Conservation (phyloP, 805 yeast genomes). For the Metschnikowia colocasiae region DNA sequence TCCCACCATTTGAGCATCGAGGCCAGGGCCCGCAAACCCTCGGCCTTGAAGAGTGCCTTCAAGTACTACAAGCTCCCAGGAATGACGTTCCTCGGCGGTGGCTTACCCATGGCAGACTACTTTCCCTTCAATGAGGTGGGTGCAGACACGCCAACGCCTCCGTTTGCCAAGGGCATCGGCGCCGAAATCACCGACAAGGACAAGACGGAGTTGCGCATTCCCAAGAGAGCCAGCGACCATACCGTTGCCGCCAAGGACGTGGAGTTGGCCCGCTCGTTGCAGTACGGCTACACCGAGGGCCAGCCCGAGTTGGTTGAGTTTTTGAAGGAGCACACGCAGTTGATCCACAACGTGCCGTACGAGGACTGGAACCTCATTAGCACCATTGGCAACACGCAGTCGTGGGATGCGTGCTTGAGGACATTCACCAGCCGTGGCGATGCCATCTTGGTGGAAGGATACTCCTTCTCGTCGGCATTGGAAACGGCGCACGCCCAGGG, state of each 20-base stretch:
- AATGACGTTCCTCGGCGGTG: slow-evolving; percentile 90
- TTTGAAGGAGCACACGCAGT: slow-evolving; percentile 69
- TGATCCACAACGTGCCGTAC: slow-evolving; percentile 44
- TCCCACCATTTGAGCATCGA: slow-evolving; percentile 73
- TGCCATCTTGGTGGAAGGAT: slow-evolving; percentile 76
- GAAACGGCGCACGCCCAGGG: slow-evolving; percentile 79
- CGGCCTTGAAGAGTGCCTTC: slow-evolving; percentile 83
- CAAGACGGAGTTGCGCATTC: slow-evolving; percentile 41
- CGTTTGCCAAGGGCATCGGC: slow-evolving; percentile 75
- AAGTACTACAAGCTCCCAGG: slow-evolving; percentile 70
- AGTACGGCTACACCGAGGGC: slow-evolving; percentile 86
- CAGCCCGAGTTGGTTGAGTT: slow-evolving; percentile 65
- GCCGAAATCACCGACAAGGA: slow-evolving; percentile 48
- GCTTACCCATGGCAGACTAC: slow-evolving; percentile 84
- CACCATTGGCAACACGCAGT: slow-evolving; percentile 85
- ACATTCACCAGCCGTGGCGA: slow-evolving; percentile 78
- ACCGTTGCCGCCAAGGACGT: slow-evolving; percentile 42
- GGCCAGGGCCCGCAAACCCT: slow-evolving; percentile 68
- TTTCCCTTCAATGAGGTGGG: slow-evolving; percentile 84
- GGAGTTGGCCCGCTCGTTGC: slow-evolving; percentile 81
- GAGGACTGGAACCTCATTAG: slow-evolving; percentile 66
- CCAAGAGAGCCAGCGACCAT: slow-evolving; percentile 28
- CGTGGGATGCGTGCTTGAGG: slow-evolving; percentile 80
- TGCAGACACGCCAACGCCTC: slow-evolving; percentile 73
- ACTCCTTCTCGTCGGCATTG: slow-evolving; percentile 77